These are phyloP conservation scores for Cordia subcordata DNA, from an alignment of 257 asterid genomes.

Conservation along the genomic window DNA sequence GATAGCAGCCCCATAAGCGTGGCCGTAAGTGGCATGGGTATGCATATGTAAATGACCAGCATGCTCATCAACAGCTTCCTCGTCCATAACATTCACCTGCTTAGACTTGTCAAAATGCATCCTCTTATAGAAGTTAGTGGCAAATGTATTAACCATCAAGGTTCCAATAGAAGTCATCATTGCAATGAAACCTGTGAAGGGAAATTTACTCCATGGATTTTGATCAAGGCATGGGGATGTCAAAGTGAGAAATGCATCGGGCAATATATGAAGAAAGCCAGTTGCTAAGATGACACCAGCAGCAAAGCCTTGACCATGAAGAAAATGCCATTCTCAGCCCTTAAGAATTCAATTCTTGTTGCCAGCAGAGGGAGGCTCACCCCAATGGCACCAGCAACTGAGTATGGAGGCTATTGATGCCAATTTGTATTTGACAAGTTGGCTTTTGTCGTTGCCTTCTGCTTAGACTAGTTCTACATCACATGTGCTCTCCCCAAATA, in stretches of 20 bases:
- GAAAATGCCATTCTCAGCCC: conserved; percentile 37
- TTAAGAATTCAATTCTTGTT: conserved; percentile 26
- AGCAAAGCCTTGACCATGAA: conserved; percentile 43
- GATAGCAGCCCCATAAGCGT: conserved; percentile 17
- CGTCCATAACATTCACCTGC: conserved; percentile 7
- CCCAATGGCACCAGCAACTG: conserved; percentile 43
- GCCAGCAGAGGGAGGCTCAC: conserved; percentile 38
- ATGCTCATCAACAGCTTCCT: not conserved
- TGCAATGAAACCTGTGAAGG: conserved; percentile 17
- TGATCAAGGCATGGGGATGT: conserved; percentile 12
- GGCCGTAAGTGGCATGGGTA: conserved; percentile 25
- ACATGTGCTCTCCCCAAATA: conserved; percentile 30
- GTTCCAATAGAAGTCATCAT: conserved; percentile 16
- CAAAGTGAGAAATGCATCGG: conserved; percentile 15
- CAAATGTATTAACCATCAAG: conserved; percentile 14
- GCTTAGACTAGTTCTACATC: conserved; percentile 19
- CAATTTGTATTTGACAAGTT: conserved; percentile 44
- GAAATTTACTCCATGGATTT: conserved; percentile 14
- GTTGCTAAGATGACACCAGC: conserved; percentile 48
- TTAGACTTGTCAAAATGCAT: conserved; percentile 3
- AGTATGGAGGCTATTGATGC: conserved; percentile 41
- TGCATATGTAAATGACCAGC: conserved; percentile 12
- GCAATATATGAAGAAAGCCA: conserved; percentile 18
- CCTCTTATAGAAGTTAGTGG: conserved; percentile 10
- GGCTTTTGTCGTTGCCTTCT: conserved; percentile 9